phyloP scores from a whole-genome alignment of 345 rosid species.

The Populus ilicifolia region DNA sequence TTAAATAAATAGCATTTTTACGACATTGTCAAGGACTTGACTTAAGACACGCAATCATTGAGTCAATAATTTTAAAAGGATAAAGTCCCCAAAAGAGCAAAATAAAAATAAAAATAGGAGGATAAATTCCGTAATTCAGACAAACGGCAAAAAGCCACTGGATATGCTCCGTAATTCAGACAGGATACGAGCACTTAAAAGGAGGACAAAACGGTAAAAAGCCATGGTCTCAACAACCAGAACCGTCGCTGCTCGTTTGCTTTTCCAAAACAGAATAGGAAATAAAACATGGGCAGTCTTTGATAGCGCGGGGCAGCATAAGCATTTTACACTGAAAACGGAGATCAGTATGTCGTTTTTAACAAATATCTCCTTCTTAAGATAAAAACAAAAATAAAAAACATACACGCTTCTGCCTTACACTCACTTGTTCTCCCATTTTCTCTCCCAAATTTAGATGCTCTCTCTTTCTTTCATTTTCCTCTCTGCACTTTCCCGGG shows the following conservation, averaged over 20 bases:
- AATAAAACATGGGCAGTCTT: background rate
- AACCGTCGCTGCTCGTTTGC: background rate
- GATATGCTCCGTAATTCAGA: too few species aligned
- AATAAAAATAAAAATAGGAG: background rate
- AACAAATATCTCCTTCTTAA: background rate
- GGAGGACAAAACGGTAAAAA: conserved; percentile 3
- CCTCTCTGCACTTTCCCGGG: background rate
- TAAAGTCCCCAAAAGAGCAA: background rate
- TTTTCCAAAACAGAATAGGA: conserved; percentile 23
- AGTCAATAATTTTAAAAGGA: background rate
- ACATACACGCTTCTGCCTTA: background rate
- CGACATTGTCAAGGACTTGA: too few species aligned
- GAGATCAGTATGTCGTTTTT: background rate
- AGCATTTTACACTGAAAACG: background rate
- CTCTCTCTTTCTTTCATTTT: background rate
- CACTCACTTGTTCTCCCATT: background rate
- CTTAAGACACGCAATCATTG: background rate
- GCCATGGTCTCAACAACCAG: background rate
- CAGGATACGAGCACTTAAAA: background rate
- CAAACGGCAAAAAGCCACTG: too few species aligned
- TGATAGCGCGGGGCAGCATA: background rate
- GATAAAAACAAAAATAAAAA: too few species aligned
- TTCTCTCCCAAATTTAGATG: background rate
- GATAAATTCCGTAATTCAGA: too few species aligned
- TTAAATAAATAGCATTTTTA: too few species aligned